Conservation (phyloP, 139 green algal genomes). For the Limnomonas spitsbergensis region DNA sequence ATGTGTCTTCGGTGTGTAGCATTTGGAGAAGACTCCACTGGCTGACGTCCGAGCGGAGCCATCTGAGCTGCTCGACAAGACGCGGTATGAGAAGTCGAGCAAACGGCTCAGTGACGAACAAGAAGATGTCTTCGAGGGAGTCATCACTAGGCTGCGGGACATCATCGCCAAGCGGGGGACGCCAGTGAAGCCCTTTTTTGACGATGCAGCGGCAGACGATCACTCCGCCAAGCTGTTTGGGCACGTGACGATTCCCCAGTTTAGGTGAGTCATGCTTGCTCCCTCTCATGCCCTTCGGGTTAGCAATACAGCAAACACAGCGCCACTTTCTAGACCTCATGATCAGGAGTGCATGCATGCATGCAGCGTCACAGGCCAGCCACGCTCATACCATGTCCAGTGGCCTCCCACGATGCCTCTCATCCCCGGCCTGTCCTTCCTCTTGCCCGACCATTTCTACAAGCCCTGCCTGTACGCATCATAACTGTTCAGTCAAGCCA, state of each 20-base stretch:
- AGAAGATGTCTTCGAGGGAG: constrained; percentile 25
- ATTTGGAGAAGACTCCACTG: constrained; percentile 62
- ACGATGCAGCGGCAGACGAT: constrained; percentile 65
- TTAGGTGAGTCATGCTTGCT: constrained; percentile 56
- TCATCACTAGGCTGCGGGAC: constrained; percentile 30
- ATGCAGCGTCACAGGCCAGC: too few relatives aligned
- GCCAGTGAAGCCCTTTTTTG: constrained; percentile 72
- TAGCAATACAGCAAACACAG: too few relatives aligned
- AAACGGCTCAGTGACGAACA: constrained; percentile 38
- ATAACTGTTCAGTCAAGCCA: too few relatives aligned
- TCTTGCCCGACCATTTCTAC: too few relatives aligned
- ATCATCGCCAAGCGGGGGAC: constrained; percentile 36
- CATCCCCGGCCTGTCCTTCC: too few relatives aligned
- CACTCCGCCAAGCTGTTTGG: constrained; percentile 63
- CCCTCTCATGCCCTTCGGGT: too few relatives aligned
- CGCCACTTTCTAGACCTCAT: too few relatives aligned
- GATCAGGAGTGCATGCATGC: too few relatives aligned
- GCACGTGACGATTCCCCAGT: constrained; percentile 72
- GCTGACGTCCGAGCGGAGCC: constrained; percentile 63
- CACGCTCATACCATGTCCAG: too few relatives aligned
- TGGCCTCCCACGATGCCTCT: too few relatives aligned
- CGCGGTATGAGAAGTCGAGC: constrained; percentile 54
- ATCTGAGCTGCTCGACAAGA: constrained; percentile 63
- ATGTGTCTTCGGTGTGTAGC: too few relatives aligned
- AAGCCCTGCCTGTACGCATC: too few relatives aligned